Evolutionary conservation across 2,329 filamentous ascomycete genomes (phyloP), one percentile per base, ranked within the genome.

Genomic region (Arthrinium phaeospermum): DNA sequence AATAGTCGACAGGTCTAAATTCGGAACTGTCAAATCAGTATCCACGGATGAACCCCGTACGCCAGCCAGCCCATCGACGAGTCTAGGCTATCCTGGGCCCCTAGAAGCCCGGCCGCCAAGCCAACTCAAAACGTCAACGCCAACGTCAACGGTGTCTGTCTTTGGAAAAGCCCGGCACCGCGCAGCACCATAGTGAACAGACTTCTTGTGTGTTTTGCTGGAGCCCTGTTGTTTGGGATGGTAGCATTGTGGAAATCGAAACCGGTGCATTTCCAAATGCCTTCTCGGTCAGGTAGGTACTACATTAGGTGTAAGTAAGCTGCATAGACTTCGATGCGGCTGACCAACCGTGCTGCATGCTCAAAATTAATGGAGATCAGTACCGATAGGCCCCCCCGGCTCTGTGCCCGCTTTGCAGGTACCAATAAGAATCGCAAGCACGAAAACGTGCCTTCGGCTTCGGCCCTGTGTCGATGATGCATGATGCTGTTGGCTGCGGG

Each of bases 381-480:
- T 24, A 64, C 57, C 57, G 30, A 64, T 22, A 41, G 30, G 16
- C 53, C 19, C 57, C 57, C 57, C 57, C 22, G 34, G 34, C 10
- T 64, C 22, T 34, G 57, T 22, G 41, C 34, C 34, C 22, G 7
- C 22, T 12, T 37, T 41, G 57, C 57, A 30, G 27, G 27, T 41
- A 41, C 57, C 57, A 64, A 64, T 64, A 3, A 64, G 34, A 64
- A 41, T 13, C 19, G 34, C 8, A 4, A n/a, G n/a, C 30, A 41
- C 30, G 57, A 64, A 64, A 64, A 64, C 57, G 57, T 64, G 57
- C 34, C 57, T n/a, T 64, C 57, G 34, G 57, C 57, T 64, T n/a
- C 19, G 57, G 34, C 10, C 22, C 19, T 64, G 34, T 64, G 19
- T 12, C 57, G 57, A 64, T 34, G 8, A 41, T 34, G 30, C 34